Base-by-base conservation (phyloP, 306 rosid species). In the Cucumis sativus region DNA sequence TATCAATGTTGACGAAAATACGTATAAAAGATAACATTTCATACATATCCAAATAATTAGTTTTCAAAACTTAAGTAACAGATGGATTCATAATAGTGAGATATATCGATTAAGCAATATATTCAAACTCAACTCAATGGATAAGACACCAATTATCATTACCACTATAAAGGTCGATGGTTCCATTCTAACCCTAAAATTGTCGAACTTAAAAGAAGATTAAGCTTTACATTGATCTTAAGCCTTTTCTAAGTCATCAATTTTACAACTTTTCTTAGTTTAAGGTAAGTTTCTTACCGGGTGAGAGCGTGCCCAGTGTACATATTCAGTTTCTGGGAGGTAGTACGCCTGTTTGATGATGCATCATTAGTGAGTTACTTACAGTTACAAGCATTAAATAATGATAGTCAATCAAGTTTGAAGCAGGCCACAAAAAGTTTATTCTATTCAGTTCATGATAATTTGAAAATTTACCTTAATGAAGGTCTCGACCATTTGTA, bases 321-420 rank as follows among this genome's bases (percentile, higher is more conserved):
- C 97, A 80, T 82, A 91, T 85, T 92, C 99, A 23, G 98, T 96
- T 84, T 92, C 98, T 1, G 97, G 99, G 79, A 96, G 97, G 89
- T 96, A 96, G 90, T 88, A 92, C 33, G 99, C 98, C 98, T 96
- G 91, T 84, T 80, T 25, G 54, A 68, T 68, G 83, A 80, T 65
- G 65, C 51, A 84, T 81, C 39, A 78, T 77, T 77, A 59, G 80
- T 16, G 11, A 62, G 18, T 58, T 25, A 43, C 17, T 8, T 47
- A 62, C 23, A 79, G 63, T 25, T 30, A 23, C 16, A 16, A 51
- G 5, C 45, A 51, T 16, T 51, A 72, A 4, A 72, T 72, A 4
- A 51, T 72, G 8, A 28, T 10, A 28, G 75, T 69, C 11, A 69
- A 69, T 14, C 57, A 51, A 49, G 76, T 72, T 47, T 49, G 76